Percentiles rank a stretch among this genome's conserved stretches.
phyloP scores from a whole-genome alignment of 305 asterid genomes.

The Plantago lanceolata region DNA sequence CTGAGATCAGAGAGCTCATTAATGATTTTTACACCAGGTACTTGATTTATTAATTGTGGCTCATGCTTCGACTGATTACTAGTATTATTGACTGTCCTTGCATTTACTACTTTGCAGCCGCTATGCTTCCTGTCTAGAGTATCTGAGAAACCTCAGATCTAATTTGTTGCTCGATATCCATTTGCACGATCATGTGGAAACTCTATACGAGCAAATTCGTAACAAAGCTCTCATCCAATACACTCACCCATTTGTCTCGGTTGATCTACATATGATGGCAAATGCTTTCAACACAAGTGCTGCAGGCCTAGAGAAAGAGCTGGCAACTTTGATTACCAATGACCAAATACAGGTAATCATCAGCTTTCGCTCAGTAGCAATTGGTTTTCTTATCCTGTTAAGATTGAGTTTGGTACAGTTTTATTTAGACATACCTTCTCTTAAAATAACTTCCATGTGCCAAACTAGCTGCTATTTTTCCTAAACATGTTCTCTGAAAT shows the following conservation, averaged over 20 bases:
- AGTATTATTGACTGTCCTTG: neutral
- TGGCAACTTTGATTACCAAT: constrained; percentile 79
- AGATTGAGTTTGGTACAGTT: neutral
- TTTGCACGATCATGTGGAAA: constrained; percentile 93
- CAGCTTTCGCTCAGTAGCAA: neutral
- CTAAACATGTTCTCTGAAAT: neutral
- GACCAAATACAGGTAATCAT: constrained; percentile 75
- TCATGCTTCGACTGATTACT: neutral
- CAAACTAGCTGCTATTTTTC: neutral
- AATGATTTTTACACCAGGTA: constrained; percentile 71
- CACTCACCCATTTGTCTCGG: constrained; percentile 89
- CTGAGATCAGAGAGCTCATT: constrained; percentile 70
- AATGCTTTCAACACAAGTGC: constrained; percentile 78
- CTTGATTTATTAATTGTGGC: neutral
- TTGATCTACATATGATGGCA: constrained; percentile 91
- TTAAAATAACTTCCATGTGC: neutral
- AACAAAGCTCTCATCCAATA: constrained; percentile 95
- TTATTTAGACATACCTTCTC: neutral
- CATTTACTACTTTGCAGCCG: constrained; percentile 48
- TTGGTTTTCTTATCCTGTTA: neutral
- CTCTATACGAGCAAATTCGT: constrained; percentile 81
- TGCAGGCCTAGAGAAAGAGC: constrained; percentile 80
- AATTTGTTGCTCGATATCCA: constrained; percentile 88
- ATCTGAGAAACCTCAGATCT: constrained; percentile 76
- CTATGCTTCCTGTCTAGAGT: constrained; percentile 89